These are phyloP conservation scores for Primulina huaijiensis DNA, from an alignment of 257 asterid genomes.

Conservation along the genomic window DNA sequence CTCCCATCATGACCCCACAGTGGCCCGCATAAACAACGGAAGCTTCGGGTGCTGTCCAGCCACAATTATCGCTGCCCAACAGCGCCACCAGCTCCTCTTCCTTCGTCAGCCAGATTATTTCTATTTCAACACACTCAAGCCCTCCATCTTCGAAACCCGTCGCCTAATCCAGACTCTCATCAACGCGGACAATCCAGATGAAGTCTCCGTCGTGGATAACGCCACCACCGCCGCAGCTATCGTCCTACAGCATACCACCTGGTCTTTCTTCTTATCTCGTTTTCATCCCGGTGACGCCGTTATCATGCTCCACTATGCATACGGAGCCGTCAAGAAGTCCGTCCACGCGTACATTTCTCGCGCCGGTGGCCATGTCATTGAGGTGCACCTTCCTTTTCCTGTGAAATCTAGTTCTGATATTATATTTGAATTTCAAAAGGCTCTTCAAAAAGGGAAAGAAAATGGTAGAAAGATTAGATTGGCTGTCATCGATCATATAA, in stretches of 20 bases:
- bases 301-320: slow-evolving; percentile 75
- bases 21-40: slow-evolving; percentile 84
- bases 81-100: slow-evolving; percentile 60
- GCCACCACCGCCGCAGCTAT: slow-evolving; percentile 93
- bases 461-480: slow-evolving; percentile 60
- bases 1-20: slow-evolving; percentile 66
- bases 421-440: slow-evolving; percentile 50
- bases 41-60: slow-evolving; percentile 85
- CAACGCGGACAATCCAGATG: slow-evolving; percentile 71
- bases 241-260: slow-evolving; percentile 62
- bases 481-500: slow-evolving; percentile 79
- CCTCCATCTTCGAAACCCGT: slow-evolving; percentile 58
- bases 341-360: slow-evolving; percentile 74
- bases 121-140: slow-evolving; percentile 60
- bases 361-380: slow-evolving; percentile 79
- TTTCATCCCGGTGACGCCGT: slow-evolving; percentile 62
- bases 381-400: slow-evolving; percentile 80
- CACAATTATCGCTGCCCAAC: slow-evolving; percentile 70
- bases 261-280: slow-evolving; percentile 50
- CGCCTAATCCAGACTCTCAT: slow-evolving; percentile 48
- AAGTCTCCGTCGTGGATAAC: slow-evolving; percentile 81
- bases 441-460: slow-evolving; percentile 49
- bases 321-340: slow-evolving; percentile 78
- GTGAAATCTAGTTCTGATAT: slow-evolving; percentile 53
- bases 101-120: slow-evolving; percentile 78